Base-by-base conservation (phyloP, 139 green algal species). In the Dunaliella primolecta region DNA sequence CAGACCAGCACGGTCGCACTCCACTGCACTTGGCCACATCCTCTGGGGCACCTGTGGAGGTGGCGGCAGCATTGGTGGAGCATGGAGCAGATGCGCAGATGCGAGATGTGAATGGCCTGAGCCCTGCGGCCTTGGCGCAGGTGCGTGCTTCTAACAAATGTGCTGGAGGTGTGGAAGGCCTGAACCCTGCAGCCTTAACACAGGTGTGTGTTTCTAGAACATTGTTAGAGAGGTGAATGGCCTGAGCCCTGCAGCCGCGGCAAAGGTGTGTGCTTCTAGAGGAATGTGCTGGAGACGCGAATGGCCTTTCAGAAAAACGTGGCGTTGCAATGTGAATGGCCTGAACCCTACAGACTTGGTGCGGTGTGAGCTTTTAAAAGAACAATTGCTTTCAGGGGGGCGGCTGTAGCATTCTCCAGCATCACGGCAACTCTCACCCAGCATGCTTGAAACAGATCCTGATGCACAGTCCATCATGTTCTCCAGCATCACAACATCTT, bases 51-150 rank as follows among this genome's bases (percentile, higher is more conserved):
- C n/a, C 80, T 1, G 23, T 57, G 80, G 79, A 70, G 31, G 36
- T 88, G 72, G 29, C 84, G 70, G 35, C 32, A 32, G 71, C 82
- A 80, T 80, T 88, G 71, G 71, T 88, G 38, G 46, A 72, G 21
- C 33, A 35, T 72, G 72, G 80, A 0, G 84, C n/a, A 27, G 75
- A 80, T 36, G 29, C 75, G n/a, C 75, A 38, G 21, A 23, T 15
- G n/a, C 2, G 2, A 30, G 75, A 80, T 80, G 75, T n/a, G 2
- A 1, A 80, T 21, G 75, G 75, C 2, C 2, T 11, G 2, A 38
- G n/a, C 27, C n/a, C 75, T 38, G 75, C 75, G 2, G 29, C n/a
- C n/a, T 38, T 80, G n/a, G 75, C 75, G 11, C 32, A 38, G 75
- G 75, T 80, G 75, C 1, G 75, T 77, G 29, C 3, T 7, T 77